phyloP scores from a whole-genome alignment of 1,284 basidiomycete genomes.

The Prillingera fragicola region DNA sequence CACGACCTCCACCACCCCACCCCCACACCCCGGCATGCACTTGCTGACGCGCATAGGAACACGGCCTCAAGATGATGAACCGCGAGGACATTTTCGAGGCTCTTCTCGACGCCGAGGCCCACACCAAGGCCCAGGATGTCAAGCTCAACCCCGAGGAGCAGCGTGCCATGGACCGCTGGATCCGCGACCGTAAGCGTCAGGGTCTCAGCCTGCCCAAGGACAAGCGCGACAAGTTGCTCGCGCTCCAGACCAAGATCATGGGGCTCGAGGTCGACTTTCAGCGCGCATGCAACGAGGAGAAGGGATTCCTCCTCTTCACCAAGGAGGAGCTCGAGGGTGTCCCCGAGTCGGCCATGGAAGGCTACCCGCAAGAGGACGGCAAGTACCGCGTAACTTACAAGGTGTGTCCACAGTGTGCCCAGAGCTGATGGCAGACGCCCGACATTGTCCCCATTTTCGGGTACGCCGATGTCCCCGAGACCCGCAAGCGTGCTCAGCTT shows the following conservation, averaged over 20 bases:
- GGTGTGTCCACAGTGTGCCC: background rate
- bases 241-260: conserved; percentile 16
- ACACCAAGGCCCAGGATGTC: conserved; percentile 6
- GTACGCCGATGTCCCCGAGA: conserved; percentile 18
- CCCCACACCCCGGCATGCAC: no score
- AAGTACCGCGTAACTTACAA: conserved; percentile 21
- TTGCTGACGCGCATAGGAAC: conserved; percentile 9
- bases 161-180: conserved; percentile 14
- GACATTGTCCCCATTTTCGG: conserved; percentile 17
- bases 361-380: conserved; percentile 15
- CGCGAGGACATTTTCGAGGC: conserved; percentile 19
- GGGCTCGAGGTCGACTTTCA: conserved; percentile 19
- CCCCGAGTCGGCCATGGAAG: conserved; percentile 12
- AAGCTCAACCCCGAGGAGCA: conserved; percentile 18
- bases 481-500: conserved; percentile 13
- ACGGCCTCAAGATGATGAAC: conserved; percentile 9
- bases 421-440: conserved; percentile 5
- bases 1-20: no score
- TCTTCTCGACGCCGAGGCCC: conserved; percentile 12
- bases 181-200: conserved; percentile 16
- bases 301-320: conserved; percentile 18
- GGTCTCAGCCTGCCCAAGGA: conserved; percentile 13
- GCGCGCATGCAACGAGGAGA: conserved; percentile 18
- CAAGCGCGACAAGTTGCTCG: conserved; percentile 17
- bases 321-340: conserved; percentile 17